Evolutionary conservation across 2,329 filamentous ascomycete genomes (phyloP).

Genomic region (Orbilia ellipsospora): DNA sequence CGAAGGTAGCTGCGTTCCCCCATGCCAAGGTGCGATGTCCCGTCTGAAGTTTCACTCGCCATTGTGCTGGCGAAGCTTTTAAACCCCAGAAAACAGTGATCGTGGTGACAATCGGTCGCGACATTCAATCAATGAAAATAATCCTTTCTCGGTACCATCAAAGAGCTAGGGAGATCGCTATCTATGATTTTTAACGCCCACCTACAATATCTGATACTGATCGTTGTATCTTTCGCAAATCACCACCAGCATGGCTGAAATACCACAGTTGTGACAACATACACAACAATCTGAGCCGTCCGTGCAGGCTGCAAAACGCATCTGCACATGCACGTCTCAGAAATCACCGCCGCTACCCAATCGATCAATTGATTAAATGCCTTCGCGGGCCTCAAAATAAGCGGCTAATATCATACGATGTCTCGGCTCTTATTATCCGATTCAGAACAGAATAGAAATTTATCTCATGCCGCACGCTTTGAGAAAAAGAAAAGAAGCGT

Average conservation of each 20-base stretch:
- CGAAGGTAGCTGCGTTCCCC: not conserved
- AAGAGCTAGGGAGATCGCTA: no score
- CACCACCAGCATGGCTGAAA: not conserved
- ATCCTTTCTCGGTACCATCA: no score
- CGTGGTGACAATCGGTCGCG: not conserved
- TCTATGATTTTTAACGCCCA: no score
- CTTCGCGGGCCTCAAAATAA: no score
- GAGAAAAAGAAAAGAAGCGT: no score
- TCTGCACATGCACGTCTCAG: not conserved
- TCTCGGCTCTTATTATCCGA: constrained; percentile 2
- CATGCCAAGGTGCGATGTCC: not conserved
- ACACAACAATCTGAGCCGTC: not conserved
- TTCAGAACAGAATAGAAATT: no score
- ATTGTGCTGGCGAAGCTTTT: not conserved
- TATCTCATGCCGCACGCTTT: no score
- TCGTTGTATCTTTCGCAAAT: not conserved
- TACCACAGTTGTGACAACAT: not conserved
- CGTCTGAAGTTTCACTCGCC: not conserved
- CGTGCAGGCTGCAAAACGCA: not conserved
- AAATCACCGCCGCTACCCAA: not conserved
- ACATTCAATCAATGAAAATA: no score
- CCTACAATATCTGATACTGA: not conserved
- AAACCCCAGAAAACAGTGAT: not conserved
- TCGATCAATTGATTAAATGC: not conserved
- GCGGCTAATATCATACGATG: not conserved